Evolutionary conservation across 192 early-diverging fungal species (phyloP), one percentile per base, ranked within the genome.

Genomic region (Coemansia aciculifera): DNA sequence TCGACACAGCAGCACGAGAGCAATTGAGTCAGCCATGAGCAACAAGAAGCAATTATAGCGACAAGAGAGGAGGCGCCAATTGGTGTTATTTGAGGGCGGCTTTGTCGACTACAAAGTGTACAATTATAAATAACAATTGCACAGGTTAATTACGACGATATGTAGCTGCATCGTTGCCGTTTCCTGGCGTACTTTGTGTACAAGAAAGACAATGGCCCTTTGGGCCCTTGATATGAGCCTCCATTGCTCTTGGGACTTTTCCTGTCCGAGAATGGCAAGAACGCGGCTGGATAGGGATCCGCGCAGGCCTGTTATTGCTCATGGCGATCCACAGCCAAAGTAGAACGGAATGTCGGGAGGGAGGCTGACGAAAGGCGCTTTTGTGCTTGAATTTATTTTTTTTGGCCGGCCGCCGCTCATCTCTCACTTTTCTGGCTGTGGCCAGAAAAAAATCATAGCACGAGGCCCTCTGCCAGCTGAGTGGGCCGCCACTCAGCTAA

Each of bases 351-450:
- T 31, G 52, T 56, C 52, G 52, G 6, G 29, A 32, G 52, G 29
- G 24, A 29, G 29, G 52, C 52, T 48, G 44, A 48, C 44, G 44
- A 48, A 48, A 56, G 31, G 29, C 52, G 29, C 52, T 32, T 56
- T 56, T 56, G 44, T 56, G 8, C 24, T 29, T 27, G 51, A 27
- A 29, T 51, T 23, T n/a, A n/a, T 51, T 27, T 27, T 27, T 24
- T 31, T 29, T 54, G 21, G 51, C 51, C 27, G 24, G 23, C 48
- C 21, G 51, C 24, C 51, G 21, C 51, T 29, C 51, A 54, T 13
- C 51, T 29, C 24, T 54, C 51, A 2, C n/a, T 48, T 48, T 48
- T 5, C 44, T 48, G 44, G 44, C n/a, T 19, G 7, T 3, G 6
- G 49, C 49, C 24, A 52, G 27, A 52, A 52, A 29, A 24, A 52